Evolutionary conservation across 2,329 filamentous ascomycete species (phyloP), one percentile per base, ranked within the genome.

Genomic region (Aspergillus pseudoviridinutans): DNA sequence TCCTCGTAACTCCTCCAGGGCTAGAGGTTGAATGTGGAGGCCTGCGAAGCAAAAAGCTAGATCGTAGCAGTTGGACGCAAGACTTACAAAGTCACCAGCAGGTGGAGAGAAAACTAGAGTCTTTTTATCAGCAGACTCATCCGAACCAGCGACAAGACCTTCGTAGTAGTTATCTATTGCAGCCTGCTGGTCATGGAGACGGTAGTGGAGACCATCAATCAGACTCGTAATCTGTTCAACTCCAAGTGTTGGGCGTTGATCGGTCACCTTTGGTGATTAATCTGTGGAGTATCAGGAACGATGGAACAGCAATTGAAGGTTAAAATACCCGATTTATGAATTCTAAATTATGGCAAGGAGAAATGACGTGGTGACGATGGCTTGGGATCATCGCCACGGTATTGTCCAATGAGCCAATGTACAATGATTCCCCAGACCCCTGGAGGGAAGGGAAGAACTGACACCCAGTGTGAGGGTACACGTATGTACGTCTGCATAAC

Each of bases 51-150:
- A 14, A 12, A 47, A 25, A 47, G 44, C 12, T 24, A 47, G 53
- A 49, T 42, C 60, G 55, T 58, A 58, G 49, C 58, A 54, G 58
- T 58, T 49, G 58, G 10, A 53, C 53, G 56, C 58, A 62, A 62
- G 60, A 55, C 60, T 60, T 60, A 50, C 38, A 41, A 49, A 58
- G 58, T 60, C 60, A 61, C 58, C 56, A 59, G 60, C 54, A 53
- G 51, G 54, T 50, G 59, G 59, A 57, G 55, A 24, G 32, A 50
- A 20, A 47, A 46, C 50, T 42, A 54, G 27, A 47, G 14, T 38
- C 28, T 24, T 27, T 42, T 56, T 49, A 41, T 20, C 49, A 51
- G 50, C 53, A 53, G 42, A 51, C 5, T 47, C 12, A 46, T 46
- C 42, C 42, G 10, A 24, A 24, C 32, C 32, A 14, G 12, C 32